Percentiles rank a stretch among this genome's conserved stretches.
phyloP scores from a whole-genome alignment of 2,329 filamentous ascomycete species.

The Sporothrix luriei region DNA sequence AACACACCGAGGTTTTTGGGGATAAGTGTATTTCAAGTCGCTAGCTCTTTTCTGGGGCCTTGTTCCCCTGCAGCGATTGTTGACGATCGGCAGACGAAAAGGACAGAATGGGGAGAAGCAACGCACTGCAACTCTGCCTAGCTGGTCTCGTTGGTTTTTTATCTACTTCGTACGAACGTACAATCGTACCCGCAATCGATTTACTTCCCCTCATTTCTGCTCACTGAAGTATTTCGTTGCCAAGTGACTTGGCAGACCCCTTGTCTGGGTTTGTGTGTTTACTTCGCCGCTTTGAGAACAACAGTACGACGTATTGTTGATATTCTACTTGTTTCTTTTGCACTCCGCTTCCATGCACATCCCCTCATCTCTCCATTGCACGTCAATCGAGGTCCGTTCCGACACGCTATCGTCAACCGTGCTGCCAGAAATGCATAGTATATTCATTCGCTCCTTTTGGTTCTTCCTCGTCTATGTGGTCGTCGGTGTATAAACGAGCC shows the following conservation, averaged over 20 bases:
- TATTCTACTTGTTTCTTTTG: not conserved
- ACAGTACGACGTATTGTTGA: not conserved
- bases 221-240: not conserved
- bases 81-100: not conserved
- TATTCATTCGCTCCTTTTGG: conserved; percentile 15
- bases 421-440: not conserved
- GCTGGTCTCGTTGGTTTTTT: not conserved
- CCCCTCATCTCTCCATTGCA: too few relatives aligned
- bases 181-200: too few relatives aligned
- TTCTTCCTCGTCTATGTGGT: not conserved
- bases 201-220: not conserved
- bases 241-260: too few relatives aligned
- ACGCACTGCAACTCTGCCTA: not conserved
- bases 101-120: not conserved
- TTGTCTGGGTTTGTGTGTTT: too few relatives aligned
- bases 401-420: not conserved
- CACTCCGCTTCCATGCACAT: too few relatives aligned
- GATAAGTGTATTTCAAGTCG: not conserved
- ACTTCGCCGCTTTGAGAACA: too few relatives aligned
- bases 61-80: not conserved
- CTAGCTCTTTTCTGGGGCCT: not conserved
- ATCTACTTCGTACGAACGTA: not conserved
- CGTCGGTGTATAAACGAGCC: not conserved
- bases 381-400: too few relatives aligned
- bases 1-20: too few relatives aligned